Percentiles rank a stretch among this genome's conserved stretches.
Evolutionary conservation across 768 basidiomycete species (phyloP).

Genomic region (Tylopilus sp.): DNA sequence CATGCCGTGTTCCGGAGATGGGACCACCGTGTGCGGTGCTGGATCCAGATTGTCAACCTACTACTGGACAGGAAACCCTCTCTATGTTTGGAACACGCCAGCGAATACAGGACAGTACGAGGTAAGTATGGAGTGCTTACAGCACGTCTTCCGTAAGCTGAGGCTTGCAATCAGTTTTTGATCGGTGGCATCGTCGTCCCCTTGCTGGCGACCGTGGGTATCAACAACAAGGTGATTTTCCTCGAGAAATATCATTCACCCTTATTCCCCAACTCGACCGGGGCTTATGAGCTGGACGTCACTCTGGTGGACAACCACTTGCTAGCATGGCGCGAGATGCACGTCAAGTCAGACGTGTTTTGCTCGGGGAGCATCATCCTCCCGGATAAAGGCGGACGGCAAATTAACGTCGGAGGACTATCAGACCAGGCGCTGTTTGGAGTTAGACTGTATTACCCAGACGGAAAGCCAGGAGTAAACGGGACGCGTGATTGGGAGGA

Average conservation of each 20-base stretch:
- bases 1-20: slow-evolving; percentile 68
- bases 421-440: slow-evolving; percentile 52
- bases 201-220: slow-evolving; percentile 68
- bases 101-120: slow-evolving; percentile 65
- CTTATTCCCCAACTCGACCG: slow-evolving; percentile 57
- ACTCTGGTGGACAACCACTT: slow-evolving; percentile 43
- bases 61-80: slow-evolving; percentile 43
- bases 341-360: slow-evolving; percentile 75
- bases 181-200: slow-evolving; percentile 67
- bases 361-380: slow-evolving; percentile 71
- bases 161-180: slow-evolving; percentile 34
- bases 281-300: slow-evolving; percentile 74
- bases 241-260: slow-evolving; percentile 56
- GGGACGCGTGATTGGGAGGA: slow-evolving; percentile 82
- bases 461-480: slow-evolving; percentile 64
- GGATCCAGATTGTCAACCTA: slow-evolving; percentile 51
- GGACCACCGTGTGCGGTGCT: slow-evolving; percentile 64
- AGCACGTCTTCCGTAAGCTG: neutral
- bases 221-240: slow-evolving; percentile 81
- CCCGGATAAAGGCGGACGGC: slow-evolving; percentile 61
- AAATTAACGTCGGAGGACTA: slow-evolving; percentile 42
- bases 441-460: slow-evolving; percentile 68
- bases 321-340: slow-evolving; percentile 70
- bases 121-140: slow-evolving; percentile 35
- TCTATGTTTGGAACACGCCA: slow-evolving; percentile 67